Evolutionary conservation across 2,329 filamentous ascomycete genomes (phyloP), one percentile per base, ranked within the genome.

Genomic region (Orbilia javanica): DNA sequence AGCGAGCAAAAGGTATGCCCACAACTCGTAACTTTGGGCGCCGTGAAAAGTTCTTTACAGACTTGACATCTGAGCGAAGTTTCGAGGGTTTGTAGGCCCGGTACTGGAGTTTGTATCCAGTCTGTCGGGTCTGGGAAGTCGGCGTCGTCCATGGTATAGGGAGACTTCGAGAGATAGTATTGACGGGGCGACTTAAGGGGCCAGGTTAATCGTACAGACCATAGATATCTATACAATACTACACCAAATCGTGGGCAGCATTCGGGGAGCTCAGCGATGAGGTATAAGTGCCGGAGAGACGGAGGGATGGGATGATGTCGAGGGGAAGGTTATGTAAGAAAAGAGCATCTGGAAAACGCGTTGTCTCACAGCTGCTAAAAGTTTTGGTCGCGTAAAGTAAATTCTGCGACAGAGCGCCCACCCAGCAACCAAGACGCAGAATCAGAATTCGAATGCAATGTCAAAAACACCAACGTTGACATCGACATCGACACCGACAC

Each of bases 31-130:
- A 97, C 91, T 89, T 99, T 96, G 0, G 96, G 96, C 63, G 94
- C 97, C 79, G 90, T 90, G 86, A 93, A 98, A 85, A 98, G 97
- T 84, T 99, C 96, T 84, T 98, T 98, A 89, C 96, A 99, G 77
- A 99, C 92, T 84, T 98, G 93, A 85, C 96, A 99, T 81, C 96
- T 93, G 20, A 99, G 87, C 2, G 94, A 90, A 77, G 92, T 90
- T 82, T 99, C 96, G 79, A 99, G 89, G 13, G 88, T 86, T 57
- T 90, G 87, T 68, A 96, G 88, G 13, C 86, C 86, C 15, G 89
- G 85, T 0, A 96, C 86, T 1, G 90, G 88, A 11, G 93, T 96
- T 10, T 86, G 82, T 4, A 94, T 87, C 93, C 93, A 96, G 85
- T 96, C 93, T 66, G 93, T 94, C n/a, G 92, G 91, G 85, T 96